phyloP scores from a whole-genome alignment of 1,284 basidiomycete genomes.

The Trametes hirsuta region DNA sequence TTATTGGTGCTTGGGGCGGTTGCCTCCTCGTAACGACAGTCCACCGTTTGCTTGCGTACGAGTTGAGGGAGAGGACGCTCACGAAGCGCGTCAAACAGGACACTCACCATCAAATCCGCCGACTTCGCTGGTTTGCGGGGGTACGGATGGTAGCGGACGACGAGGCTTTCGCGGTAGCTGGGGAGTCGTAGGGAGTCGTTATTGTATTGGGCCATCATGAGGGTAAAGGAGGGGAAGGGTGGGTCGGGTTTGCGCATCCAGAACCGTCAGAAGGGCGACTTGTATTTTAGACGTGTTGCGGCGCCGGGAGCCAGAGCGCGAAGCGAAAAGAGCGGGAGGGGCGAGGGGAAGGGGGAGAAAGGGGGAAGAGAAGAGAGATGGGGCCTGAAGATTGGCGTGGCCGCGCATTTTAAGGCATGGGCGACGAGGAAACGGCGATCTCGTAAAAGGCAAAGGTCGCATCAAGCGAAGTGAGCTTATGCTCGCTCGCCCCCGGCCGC shows the following conservation, averaged over 20 bases:
- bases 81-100: conserved; percentile 1
- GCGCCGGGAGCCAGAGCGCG: background rate
- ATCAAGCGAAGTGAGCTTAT: conserved; percentile 10
- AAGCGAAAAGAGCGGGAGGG: conserved; percentile 1
- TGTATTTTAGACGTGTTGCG: conserved; percentile 2
- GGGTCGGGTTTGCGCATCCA: conserved; percentile 17
- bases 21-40: conserved; percentile 10
- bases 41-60: conserved; percentile 13
- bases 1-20: background rate
- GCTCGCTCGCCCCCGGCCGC: conserved; percentile 12
- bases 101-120: conserved; percentile 20
- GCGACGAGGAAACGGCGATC: conserved; percentile 11
- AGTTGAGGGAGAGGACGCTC: background rate
- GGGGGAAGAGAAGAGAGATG: conserved; percentile 3
- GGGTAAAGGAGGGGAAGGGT: conserved; percentile 21
- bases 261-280: background rate
- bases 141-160: conserved; percentile 24
- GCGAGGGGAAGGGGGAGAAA: background rate
- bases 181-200: conserved; percentile 22
- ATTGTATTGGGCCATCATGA: conserved; percentile 12
- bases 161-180: conserved; percentile 22
- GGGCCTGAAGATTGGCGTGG: background rate
- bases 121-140: conserved; percentile 9
- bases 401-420: conserved; percentile 13
- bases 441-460: conserved; percentile 18